Percentiles rank a stretch among this genome's conserved stretches.
These are phyloP conservation scores for Termitomyces sp. DNA, from an alignment of 768 basidiomycete species.

Conservation along the genomic window DNA sequence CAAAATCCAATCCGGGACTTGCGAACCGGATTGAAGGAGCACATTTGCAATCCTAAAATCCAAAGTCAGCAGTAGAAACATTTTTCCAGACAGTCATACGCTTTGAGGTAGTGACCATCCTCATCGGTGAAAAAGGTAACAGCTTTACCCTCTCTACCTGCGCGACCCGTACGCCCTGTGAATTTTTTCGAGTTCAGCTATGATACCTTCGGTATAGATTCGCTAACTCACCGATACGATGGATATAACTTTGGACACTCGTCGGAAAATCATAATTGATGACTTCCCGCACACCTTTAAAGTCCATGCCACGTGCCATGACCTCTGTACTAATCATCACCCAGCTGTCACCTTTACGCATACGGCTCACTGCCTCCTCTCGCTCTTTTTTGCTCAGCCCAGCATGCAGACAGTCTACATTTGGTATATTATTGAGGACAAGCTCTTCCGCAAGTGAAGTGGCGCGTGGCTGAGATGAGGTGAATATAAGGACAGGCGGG, in stretches of 20 bases:
- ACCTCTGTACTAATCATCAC: constrained; percentile 95
- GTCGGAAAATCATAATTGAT: constrained; percentile 98
- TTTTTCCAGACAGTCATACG: constrained; percentile 39
- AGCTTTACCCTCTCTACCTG: constrained; percentile 87
- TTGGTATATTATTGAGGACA: constrained; percentile 67
- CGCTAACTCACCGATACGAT: constrained; percentile 69
- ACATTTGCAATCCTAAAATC: constrained; percentile 86
- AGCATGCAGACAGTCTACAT: constrained; percentile 89
- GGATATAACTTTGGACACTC: constrained; percentile 92
- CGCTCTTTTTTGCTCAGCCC: constrained; percentile 85
- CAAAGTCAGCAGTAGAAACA: constrained; percentile 1
- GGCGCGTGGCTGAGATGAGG: constrained; percentile 83
- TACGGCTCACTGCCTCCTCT: constrained; percentile 76
- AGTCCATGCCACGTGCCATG: constrained; percentile 98
- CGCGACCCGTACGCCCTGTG: constrained; percentile 88
- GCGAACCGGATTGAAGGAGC: constrained; percentile 86
- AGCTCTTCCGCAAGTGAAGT: constrained; percentile 79
- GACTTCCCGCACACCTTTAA: constrained; percentile 89
- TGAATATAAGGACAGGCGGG: constrained; percentile 89
- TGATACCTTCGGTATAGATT: neutral
- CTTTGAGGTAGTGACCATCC: constrained; percentile 88
- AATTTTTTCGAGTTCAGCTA: neutral
- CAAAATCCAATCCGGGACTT: constrained; percentile 93
- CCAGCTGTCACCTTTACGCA: constrained; percentile 91
- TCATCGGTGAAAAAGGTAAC: constrained; percentile 95